Conservation (phyloP, 495 filamentous ascomycete genomes). For the Hypoxylon crocopeplum region DNA sequence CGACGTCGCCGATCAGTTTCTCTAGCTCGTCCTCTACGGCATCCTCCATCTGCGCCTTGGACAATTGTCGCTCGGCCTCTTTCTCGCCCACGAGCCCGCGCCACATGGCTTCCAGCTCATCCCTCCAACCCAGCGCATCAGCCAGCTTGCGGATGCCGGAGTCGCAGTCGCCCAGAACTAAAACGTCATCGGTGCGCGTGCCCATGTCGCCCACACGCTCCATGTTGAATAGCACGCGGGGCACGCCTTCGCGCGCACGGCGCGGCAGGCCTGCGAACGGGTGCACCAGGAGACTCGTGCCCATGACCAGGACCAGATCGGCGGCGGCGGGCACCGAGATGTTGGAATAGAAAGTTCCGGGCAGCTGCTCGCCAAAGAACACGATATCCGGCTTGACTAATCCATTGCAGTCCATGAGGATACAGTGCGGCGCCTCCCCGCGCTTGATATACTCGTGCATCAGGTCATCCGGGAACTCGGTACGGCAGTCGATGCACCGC, state of each 20-base stretch:
- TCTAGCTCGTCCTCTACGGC: slow-evolving; percentile 39
- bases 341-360: slow-evolving; percentile 70
- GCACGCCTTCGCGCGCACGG: slow-evolving; percentile 64
- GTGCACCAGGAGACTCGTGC: slow-evolving; percentile 86
- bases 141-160: slow-evolving; percentile 83
- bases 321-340: slow-evolving; percentile 62
- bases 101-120: slow-evolving; percentile 74
- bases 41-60: slow-evolving; percentile 29
- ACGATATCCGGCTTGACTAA: slow-evolving; percentile 97
- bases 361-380: slow-evolving; percentile 85
- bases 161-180: slow-evolving; percentile 81
- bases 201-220: slow-evolving; percentile 86
- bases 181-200: slow-evolving; percentile 75
- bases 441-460: slow-evolving; percentile 73
- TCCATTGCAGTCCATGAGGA: slow-evolving; percentile 66
- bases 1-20: slow-evolving; percentile 46
- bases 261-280: slow-evolving; percentile 85
- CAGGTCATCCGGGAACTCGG: slow-evolving; percentile 68
- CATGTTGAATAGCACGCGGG: slow-evolving; percentile 86
- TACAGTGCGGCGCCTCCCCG: slow-evolving; percentile 73
- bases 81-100: slow-evolving; percentile 47
- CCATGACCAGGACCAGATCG: slow-evolving; percentile 88
- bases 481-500: slow-evolving; percentile 86
- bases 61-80: slow-evolving; percentile 50
- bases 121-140: slow-evolving; percentile 80